Evolutionary conservation across 768 basidiomycete species (phyloP).

Genomic region (Boletellus emodensis): DNA sequence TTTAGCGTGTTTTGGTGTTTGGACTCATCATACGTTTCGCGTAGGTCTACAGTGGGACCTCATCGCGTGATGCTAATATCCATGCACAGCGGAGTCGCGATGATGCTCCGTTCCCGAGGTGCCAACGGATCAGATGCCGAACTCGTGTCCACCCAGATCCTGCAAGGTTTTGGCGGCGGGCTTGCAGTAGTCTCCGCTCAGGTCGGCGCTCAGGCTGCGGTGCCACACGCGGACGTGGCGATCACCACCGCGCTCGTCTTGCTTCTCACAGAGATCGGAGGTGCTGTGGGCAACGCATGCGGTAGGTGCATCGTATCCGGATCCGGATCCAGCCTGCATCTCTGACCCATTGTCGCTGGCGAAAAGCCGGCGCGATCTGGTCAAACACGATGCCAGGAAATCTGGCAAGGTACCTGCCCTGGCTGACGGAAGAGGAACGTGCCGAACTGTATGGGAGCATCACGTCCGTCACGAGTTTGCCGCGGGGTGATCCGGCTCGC

Average conservation of each 20-base stretch:
- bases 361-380: constrained; percentile 60
- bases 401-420: constrained; percentile 53
- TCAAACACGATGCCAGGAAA: constrained; percentile 61
- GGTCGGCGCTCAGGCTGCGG: constrained; percentile 63
- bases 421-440: constrained; percentile 40
- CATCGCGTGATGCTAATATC: neutral
- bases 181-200: constrained; percentile 55
- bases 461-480: constrained; percentile 43
- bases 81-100: constrained; percentile 47
- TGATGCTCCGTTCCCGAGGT: constrained; percentile 71
- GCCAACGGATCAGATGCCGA: constrained; percentile 50
- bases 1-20: constrained; percentile 44
- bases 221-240: constrained; percentile 61
- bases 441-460: constrained; percentile 54
- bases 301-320: constrained; percentile 35
- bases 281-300: constrained; percentile 59
- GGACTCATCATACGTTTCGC: constrained; percentile 59
- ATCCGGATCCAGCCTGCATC: constrained; percentile 1
- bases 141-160: constrained; percentile 62
- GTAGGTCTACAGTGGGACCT: constrained; percentile 20
- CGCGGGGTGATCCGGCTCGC: constrained; percentile 54
- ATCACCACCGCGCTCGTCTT: constrained; percentile 64
- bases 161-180: constrained; percentile 75
- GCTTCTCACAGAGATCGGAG: constrained; percentile 67
- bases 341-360: neutral